Evolutionary conservation across 345 rosid genomes (phyloP).

Genomic region (Diplotaxis tenuifolia): DNA sequence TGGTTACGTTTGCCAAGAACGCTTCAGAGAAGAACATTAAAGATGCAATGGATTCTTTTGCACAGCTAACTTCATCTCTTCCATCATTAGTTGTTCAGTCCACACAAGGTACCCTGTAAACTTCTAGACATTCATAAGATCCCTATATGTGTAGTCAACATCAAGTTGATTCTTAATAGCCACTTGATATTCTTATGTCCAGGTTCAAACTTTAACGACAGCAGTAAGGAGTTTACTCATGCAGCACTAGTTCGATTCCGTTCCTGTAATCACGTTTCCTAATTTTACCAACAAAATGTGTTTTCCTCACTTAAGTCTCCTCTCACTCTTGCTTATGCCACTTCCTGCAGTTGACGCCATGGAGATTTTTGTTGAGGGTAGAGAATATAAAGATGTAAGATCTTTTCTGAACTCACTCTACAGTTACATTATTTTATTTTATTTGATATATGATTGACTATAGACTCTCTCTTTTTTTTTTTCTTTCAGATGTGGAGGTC

Average conservation of each 20-base stretch:
- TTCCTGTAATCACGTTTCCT: conserved; percentile 46
- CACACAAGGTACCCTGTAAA: conserved; percentile 56
- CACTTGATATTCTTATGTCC: background rate
- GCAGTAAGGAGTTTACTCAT: conserved; percentile 67
- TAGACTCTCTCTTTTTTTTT: background rate
- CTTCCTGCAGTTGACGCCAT: conserved; percentile 69
- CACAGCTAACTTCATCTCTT: conserved; percentile 44
- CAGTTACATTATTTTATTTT: background rate
- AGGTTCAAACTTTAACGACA: conserved; percentile 73
- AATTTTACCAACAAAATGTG: background rate
- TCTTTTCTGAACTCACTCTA: background rate
- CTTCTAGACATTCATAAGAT: conserved; percentile 5
- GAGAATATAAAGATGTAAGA: conserved; percentile 72
- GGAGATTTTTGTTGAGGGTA: conserved; percentile 58
- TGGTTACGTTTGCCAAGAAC: conserved; percentile 55
- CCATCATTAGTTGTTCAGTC: conserved; percentile 75
- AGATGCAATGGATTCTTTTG: conserved; percentile 66
- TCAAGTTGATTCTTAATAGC: conserved; percentile 2
- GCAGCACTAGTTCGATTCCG: conserved; percentile 67
- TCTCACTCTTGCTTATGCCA: conserved; percentile 29
- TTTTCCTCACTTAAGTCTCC: conserved; percentile 2
- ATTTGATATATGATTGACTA: background rate
- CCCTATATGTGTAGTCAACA: background rate
- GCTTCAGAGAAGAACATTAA: conserved; percentile 47
- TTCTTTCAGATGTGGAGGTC: conserved; percentile 66